Evolutionary conservation across 495 filamentous ascomycete species (phyloP), one percentile per base, ranked within the genome.

Genomic region (Penicillium paxilli): DNA sequence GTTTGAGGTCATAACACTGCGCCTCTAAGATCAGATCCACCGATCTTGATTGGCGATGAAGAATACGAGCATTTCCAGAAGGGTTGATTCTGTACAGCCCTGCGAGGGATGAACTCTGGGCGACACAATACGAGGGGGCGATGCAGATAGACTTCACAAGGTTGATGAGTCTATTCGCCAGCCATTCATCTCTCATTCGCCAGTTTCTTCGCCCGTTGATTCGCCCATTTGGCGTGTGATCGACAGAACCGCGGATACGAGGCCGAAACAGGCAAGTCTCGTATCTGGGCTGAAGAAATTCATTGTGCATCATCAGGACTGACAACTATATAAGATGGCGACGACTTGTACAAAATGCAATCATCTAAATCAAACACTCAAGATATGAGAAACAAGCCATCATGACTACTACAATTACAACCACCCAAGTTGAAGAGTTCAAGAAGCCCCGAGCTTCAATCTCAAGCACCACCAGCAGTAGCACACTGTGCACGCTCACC

Each of bases 181-280:
- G n/a, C n/a, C n/a, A n/a, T n/a, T n/a, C n/a, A n/a, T n/a, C n/a
- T n/a, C n/a, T n/a, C n/a, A n/a, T n/a, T n/a, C n/a, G n/a, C n/a
- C n/a, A n/a, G n/a, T n/a, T n/a, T n/a, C n/a, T n/a, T n/a, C n/a
- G n/a, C n/a, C n/a, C n/a, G n/a, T n/a, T n/a, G n/a, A n/a, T n/a
- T n/a, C n/a, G n/a, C 17, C 17, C 20, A 23, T 41, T 12, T 17
- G 9, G 44, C 35, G 2, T 12, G 5, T 10, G 50, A 53, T 53
- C 54, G 41, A 48, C 44, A 26, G 44, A 47, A 32, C 47, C 50
- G 37, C 23, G 35, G 48, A 35, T 44, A 17, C 7, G 20, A 22
- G 20, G 30, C 59, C 50, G 49, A 42, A 65, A 24, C 44, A 62
- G 62, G 59, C 47, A 63, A 63, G 10, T 57, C 48, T 63, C 59